Percentiles rank a stretch among this genome's conserved stretches.
Conservation (phyloP, 345 rosid species). For the Dovyalis caffra region DNA sequence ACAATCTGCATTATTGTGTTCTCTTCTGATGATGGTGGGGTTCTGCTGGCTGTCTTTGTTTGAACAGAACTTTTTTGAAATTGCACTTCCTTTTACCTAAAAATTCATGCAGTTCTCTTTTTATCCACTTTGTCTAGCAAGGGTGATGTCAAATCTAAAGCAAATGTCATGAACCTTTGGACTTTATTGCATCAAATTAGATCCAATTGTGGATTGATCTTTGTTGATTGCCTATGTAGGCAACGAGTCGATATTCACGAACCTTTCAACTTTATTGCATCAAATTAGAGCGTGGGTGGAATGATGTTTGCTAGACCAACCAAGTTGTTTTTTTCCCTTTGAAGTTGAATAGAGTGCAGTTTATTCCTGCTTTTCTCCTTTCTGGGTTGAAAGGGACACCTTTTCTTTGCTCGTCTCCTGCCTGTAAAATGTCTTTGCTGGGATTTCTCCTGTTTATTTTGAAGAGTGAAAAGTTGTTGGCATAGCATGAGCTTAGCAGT, state of each 20-base stretch:
- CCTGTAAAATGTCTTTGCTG: no score
- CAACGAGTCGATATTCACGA: neutral
- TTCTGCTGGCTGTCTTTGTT: slow-evolving; percentile 25
- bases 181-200: neutral
- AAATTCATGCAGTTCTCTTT: slow-evolving; percentile 10
- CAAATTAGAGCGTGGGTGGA: neutral
- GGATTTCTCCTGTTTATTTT: neutral
- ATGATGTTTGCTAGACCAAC: neutral
- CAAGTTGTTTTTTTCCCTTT: neutral
- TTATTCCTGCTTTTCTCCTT: neutral
- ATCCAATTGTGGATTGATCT: neutral
- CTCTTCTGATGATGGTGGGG: slow-evolving; percentile 32
- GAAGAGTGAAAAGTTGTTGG: neutral
- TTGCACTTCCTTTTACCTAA: slow-evolving; percentile 16
- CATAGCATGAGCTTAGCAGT: neutral
- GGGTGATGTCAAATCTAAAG: neutral
- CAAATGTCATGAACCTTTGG: neutral
- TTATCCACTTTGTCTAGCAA: neutral
- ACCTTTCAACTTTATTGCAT: neutral
- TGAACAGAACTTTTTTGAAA: slow-evolving; percentile 15
- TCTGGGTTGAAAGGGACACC: neutral
- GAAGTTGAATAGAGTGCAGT: neutral
- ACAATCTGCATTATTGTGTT: slow-evolving; percentile 33
- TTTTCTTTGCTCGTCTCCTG: neutral
- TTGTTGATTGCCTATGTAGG: neutral